Percentiles rank a stretch among this genome's conserved stretches.
Conservation (phyloP, 768 basidiomycete genomes). For the Tulasnella calospora region DNA sequence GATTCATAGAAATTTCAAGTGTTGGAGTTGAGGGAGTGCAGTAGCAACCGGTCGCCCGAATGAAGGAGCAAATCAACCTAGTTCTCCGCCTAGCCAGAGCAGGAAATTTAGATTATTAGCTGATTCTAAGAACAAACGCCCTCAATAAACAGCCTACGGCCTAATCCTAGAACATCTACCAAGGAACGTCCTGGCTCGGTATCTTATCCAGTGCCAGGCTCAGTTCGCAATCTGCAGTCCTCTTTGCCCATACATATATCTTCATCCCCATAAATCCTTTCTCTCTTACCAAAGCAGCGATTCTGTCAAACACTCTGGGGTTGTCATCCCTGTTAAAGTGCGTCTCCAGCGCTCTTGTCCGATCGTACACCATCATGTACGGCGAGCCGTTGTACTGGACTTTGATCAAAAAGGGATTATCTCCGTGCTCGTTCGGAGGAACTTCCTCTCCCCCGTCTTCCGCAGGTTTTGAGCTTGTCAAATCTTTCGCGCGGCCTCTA, state of each 20-base stretch:
- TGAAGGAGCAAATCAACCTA: no score
- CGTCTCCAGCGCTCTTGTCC: background rate
- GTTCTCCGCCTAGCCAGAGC: no score
- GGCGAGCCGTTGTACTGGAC: background rate
- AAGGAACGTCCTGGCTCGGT: conserved; percentile 8
- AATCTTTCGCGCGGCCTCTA: background rate
- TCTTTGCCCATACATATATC: conserved; percentile 19
- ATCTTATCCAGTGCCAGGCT: conserved; percentile 14
- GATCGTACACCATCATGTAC: background rate
- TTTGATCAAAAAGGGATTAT: background rate
- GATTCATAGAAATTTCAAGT: no score
- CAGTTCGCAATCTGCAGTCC: conserved; percentile 10
- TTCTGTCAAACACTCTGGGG: background rate
- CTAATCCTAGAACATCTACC: background rate
- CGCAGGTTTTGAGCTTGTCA: background rate
- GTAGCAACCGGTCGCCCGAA: no score
- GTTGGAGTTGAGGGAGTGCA: no score
- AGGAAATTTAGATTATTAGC: no score
- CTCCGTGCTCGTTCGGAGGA: background rate
- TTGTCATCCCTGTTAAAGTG: background rate
- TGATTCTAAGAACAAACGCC: no score
- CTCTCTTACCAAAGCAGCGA: background rate
- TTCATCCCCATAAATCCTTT: conserved; percentile 2
- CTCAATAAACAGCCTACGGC: background rate
- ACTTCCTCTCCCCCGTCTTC: background rate